These are phyloP conservation scores for Spathaspora passalidarum DNA, from an alignment of 805 yeast species.

Conservation along the genomic window DNA sequence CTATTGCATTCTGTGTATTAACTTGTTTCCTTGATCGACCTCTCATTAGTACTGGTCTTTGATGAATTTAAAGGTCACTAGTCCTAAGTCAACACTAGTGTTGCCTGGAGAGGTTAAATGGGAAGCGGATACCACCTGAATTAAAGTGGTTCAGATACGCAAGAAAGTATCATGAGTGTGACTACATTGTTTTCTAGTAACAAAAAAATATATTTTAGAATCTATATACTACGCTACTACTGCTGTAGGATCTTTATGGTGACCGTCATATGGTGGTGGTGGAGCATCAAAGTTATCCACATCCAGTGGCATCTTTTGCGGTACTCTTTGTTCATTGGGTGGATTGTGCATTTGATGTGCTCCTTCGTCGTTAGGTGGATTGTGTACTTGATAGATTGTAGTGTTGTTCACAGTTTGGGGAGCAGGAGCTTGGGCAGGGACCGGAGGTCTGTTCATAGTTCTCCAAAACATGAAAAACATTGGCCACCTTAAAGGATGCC, in stretches of 20 bases:
- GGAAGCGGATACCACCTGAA: no score
- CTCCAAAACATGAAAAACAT: conserved; percentile 8
- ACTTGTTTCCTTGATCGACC: no score
- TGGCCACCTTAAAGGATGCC: conserved; percentile 4
- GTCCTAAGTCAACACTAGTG: no score
- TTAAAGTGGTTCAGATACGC: no score
- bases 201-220: neutral
- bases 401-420: neutral
- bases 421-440: neutral
- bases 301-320: neutral
- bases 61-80: no score
- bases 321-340: neutral
- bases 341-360: conserved; percentile 4
- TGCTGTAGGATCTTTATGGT: neutral
- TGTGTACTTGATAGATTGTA: conserved; percentile 2
- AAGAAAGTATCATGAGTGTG: no score
- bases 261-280: neutral
- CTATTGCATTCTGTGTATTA: no score
- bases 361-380: neutral
- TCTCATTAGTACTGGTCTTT: no score
- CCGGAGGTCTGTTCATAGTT: conserved; percentile 2
- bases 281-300: neutral
- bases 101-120: no score
- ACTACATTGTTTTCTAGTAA: neutral
- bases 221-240: neutral